Conservation (phyloP, 2,329 filamentous ascomycete species). For the Xylaria sp. region DNA sequence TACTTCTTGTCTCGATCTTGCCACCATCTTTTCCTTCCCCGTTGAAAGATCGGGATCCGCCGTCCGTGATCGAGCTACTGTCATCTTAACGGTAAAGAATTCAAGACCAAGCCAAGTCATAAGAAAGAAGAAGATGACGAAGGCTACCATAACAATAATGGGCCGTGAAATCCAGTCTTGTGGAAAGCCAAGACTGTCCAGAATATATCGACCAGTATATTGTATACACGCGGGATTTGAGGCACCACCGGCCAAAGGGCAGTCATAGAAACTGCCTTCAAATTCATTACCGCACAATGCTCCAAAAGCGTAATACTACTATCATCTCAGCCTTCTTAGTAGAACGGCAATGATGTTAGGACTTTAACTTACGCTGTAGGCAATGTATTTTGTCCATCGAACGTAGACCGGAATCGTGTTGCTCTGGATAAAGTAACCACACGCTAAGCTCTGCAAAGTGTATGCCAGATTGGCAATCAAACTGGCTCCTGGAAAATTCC, state of each 20-base stretch:
- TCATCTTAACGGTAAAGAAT: slow-evolving; percentile 74
- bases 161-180: slow-evolving; percentile 73
- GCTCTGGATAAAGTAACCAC: slow-evolving; percentile 79
- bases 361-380: slow-evolving; percentile 62
- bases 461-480: slow-evolving; percentile 77
- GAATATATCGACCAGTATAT: slow-evolving; percentile 76
- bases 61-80: slow-evolving; percentile 70
- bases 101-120: slow-evolving; percentile 70
- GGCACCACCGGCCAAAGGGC: slow-evolving; percentile 70
- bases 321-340: not conserved
- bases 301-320: slow-evolving; percentile 74
- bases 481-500: slow-evolving; percentile 76
- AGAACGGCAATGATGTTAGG: slow-evolving; percentile 43
- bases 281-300: slow-evolving; percentile 80
- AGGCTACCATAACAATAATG: slow-evolving; percentile 70
- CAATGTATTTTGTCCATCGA: slow-evolving; percentile 78
- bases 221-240: slow-evolving; percentile 72
- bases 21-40: slow-evolving; percentile 75
- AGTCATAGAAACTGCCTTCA: slow-evolving; percentile 75
- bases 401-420: slow-evolving; percentile 80
- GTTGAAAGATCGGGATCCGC: slow-evolving; percentile 71
- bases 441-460: slow-evolving; percentile 78
- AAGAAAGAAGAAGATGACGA: slow-evolving; percentile 70
- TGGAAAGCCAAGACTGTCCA: slow-evolving; percentile 75
- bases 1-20: slow-evolving; percentile 61